Base-by-base conservation (phyloP, 192 early-diverging fungal species). In the Pilaira anomala region DNA sequence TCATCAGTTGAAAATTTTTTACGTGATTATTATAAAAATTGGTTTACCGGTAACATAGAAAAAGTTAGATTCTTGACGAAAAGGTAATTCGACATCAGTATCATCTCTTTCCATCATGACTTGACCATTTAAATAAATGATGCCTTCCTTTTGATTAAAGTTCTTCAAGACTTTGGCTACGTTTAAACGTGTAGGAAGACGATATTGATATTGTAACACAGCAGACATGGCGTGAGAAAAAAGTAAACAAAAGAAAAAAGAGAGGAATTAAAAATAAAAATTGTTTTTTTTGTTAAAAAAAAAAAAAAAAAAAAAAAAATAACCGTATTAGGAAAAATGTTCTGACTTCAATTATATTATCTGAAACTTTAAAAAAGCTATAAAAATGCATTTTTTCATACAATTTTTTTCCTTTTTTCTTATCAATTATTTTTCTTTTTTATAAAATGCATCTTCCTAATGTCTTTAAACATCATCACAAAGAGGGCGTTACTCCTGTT, bases 41-140 rank as follows among this genome's bases (percentile, higher is more conserved):
- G 14, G 7, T 50, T 58, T 65, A 67, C 73, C 73, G 3, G 92
- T 88, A 16, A 94, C 80, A 69, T 95, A 97, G 67, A 85, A 85
- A 53, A 93, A 96, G 83, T 91, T 91, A 51, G 81, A 81, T 74
- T 96, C 91, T 60, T 96, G 93, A 62, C 90, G 83, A 74, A 96
- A 96, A 45, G 85, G 74, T 39, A 84, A 76, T 77, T 96, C 93
- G 25, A 81, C 79, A 69, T 93, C 92, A 33, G 90, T 92, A 66
- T 85, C 81, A 26, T 87, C 83, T 56, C 87, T 77, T 48, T 82
- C 65, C 40, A 76, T 68, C 24, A 76, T 65, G 52, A 78, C 77
- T 19, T 79, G 68, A 26, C 87, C 88, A 41, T 73, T 77, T 39
- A 87, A 69, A 49, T 83, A 83, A 62, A 88, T 82, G 33, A 86